Conservation (phyloP, 2,329 filamentous ascomycete genomes). For the Zasmidium cellare region DNA sequence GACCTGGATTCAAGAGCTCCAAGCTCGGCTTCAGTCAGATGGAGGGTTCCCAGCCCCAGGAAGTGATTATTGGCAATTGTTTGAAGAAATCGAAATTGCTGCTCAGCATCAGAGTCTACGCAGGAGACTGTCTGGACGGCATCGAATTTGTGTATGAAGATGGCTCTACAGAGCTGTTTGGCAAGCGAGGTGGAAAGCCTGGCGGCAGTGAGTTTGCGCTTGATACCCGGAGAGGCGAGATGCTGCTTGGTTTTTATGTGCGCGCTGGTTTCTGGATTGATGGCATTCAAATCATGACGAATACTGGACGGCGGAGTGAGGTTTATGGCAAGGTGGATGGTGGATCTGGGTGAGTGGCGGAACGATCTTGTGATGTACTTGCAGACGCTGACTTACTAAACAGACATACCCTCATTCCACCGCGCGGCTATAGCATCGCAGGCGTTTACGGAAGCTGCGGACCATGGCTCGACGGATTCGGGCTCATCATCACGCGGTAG, state of each 20-base stretch:
- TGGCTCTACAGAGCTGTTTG: constrained; percentile 79
- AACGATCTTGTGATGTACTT: not conserved
- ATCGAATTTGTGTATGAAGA: constrained; percentile 94
- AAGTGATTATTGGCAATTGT: constrained; percentile 71
- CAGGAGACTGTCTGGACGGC: constrained; percentile 75
- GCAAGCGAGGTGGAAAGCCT: constrained; percentile 70
- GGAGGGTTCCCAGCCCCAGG: constrained; percentile 67
- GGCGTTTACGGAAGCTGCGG: constrained; percentile 82
- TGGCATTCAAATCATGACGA: constrained; percentile 86
- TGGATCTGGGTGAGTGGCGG: constrained; percentile 72
- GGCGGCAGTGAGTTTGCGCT: constrained; percentile 75
- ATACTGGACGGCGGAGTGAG: constrained; percentile 78
- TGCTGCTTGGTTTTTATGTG: constrained; percentile 81
- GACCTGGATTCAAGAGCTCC: constrained; percentile 73
- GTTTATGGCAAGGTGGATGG: constrained; percentile 80
- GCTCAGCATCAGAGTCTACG: constrained; percentile 72
- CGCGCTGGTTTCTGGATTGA: constrained; percentile 82
- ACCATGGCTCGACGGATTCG: constrained; percentile 81
- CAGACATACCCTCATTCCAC: constrained; percentile 85
- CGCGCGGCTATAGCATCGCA: constrained; percentile 82
- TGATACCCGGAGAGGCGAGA: constrained; percentile 82
- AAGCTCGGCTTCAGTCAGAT: constrained; percentile 72
- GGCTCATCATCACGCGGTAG: constrained; percentile 74
- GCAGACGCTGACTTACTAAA: constrained; percentile 20
- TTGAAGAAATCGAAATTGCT: constrained; percentile 62